Percentiles rank a stretch among this genome's conserved stretches.
Conservation (phyloP, 2,329 filamentous ascomycete genomes). For the Aspergillus sp. region DNA sequence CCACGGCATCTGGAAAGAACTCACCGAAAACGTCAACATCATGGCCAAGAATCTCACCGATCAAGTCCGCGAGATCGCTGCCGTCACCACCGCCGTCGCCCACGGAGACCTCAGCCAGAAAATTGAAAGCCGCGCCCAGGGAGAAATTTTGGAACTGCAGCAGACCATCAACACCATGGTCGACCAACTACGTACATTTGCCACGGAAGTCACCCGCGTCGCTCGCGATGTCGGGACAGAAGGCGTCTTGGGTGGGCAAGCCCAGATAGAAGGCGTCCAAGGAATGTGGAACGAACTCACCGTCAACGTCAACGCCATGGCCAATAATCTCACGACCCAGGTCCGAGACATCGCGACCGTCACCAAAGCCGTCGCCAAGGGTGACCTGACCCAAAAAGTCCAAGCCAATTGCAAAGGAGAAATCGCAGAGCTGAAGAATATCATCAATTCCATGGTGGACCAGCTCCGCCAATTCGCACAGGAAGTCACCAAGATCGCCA, state of each 20-base stretch:
- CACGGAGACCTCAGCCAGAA: conserved; percentile 78
- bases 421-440: conserved; percentile 90
- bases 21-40: conserved; percentile 82
- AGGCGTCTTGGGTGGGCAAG: conserved; percentile 73
- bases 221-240: conserved; percentile 78
- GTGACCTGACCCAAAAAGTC: conserved; percentile 93
- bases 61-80: conserved; percentile 78
- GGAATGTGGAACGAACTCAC: conserved; percentile 86
- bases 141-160: conserved; percentile 74
- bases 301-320: conserved; percentile 81
- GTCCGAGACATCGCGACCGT: conserved; percentile 88
- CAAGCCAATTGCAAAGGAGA: conserved; percentile 87
- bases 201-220: conserved; percentile 73
- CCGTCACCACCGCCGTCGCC: conserved; percentile 74
- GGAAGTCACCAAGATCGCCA: conserved; percentile 92
- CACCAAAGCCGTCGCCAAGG: conserved; percentile 62
- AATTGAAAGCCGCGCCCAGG: conserved; percentile 70
- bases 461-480: conserved; percentile 93
- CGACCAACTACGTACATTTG: conserved; percentile 73
- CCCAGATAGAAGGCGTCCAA: conserved; percentile 73
- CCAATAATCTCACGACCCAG: conserved; percentile 77
- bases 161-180: conserved; percentile 89
- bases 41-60: conserved; percentile 78
- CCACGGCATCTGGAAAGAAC: conserved; percentile 93
- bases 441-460: conserved; percentile 99